A percentile compares a stretch with the other conserved stretches of the same genome.
These are phyloP conservation scores for Pleurotus sapidus DNA, from an alignment of 768 basidiomycete genomes.

Conservation along the genomic window DNA sequence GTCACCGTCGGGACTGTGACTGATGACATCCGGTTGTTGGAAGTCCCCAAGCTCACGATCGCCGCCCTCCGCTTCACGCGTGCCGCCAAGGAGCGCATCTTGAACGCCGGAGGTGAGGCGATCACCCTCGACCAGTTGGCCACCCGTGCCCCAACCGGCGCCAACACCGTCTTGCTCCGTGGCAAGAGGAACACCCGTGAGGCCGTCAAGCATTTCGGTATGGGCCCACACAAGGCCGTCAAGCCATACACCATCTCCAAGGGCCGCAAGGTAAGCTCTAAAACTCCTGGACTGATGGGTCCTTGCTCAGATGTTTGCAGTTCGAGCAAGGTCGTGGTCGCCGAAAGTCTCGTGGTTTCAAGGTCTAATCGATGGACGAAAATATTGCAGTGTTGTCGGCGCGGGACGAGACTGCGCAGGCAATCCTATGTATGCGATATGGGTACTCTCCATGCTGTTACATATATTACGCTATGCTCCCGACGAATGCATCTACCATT, in stretches of 20 bases:
- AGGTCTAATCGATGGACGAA: constrained; percentile 56
- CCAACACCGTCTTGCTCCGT: constrained; percentile 91
- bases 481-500: constrained; percentile 2
- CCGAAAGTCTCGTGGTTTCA: constrained; percentile 97
- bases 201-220: constrained; percentile 97
- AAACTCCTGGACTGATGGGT: no score
- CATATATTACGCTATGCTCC: constrained; percentile 5
- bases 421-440: constrained; percentile 8
- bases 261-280: constrained; percentile 67
- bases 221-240: constrained; percentile 98
- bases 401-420: neutral
- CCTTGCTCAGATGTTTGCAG: constrained; percentile 15
- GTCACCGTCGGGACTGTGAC: constrained; percentile 92
- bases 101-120: constrained; percentile 92
- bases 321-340: constrained; percentile 99
- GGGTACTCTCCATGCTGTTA: neutral
- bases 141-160: constrained; percentile 88
- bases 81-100: constrained; percentile 90
- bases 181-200: constrained; percentile 93
- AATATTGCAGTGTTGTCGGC: neutral
- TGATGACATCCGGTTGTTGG: constrained; percentile 86
- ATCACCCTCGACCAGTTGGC: constrained; percentile 98
- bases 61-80: constrained; percentile 95
- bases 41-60: constrained; percentile 86
- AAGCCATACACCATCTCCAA: constrained; percentile 95